Percentiles rank a stretch among this genome's conserved stretches.
Conservation (phyloP, 2,329 filamentous ascomycete genomes). For the Aureobasidium uvarum region DNA sequence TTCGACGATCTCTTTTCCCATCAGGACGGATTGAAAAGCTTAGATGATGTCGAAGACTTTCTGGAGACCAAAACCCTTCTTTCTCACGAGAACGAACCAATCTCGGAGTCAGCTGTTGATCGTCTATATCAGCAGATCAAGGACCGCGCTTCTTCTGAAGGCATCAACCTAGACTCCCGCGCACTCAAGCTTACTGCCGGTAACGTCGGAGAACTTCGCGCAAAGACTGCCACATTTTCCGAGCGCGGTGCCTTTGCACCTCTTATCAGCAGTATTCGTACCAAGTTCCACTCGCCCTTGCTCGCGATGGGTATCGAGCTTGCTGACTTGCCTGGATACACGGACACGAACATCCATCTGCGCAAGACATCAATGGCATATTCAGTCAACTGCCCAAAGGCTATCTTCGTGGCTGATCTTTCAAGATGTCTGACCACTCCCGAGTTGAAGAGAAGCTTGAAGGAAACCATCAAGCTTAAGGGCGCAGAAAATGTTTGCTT, state of each 20-base stretch:
- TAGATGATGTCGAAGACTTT: not conserved
- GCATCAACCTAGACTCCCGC: not conserved
- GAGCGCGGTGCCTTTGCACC: not conserved
- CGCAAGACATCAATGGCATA: not conserved
- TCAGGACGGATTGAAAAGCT: not conserved
- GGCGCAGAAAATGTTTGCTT: slow-evolving; percentile 7
- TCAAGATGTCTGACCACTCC: not conserved
- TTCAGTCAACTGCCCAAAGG: not conserved
- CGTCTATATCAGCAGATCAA: not conserved
- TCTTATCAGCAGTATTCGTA: not conserved
- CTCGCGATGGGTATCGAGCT: slow-evolving; percentile 19
- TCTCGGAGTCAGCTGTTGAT: not conserved
- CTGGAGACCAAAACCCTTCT: not conserved
- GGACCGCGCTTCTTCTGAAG: not conserved
- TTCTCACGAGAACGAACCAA: not conserved
- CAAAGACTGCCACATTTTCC: not conserved
- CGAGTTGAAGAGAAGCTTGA: not conserved
- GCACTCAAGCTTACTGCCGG: not conserved
- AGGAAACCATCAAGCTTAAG: not conserved
- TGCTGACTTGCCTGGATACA: slow-evolving; percentile 22
- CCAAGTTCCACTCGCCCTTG: not conserved
- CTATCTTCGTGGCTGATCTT: not conserved
- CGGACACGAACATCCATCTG: slow-evolving; percentile 16
- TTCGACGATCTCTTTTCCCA: not conserved
- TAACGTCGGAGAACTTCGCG: not conserved